These are phyloP conservation scores for Linnemannia schmuckeri DNA, from an alignment of 192 early-diverging fungal genomes.

Conservation along the genomic window DNA sequence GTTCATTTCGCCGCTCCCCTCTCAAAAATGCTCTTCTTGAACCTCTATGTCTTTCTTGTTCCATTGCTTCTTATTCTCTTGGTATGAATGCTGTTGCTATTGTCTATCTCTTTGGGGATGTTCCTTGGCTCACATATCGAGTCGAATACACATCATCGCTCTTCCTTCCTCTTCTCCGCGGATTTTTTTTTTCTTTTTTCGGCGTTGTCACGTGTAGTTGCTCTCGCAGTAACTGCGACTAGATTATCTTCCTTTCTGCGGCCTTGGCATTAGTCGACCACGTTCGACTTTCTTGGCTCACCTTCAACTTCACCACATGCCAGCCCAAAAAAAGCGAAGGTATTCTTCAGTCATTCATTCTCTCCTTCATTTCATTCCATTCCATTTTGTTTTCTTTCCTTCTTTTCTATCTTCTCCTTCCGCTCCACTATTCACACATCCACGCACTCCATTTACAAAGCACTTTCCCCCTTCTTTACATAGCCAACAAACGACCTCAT, in stretches of 20 bases:
- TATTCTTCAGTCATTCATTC: neutral
- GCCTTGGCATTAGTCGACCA: neutral
- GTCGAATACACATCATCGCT: neutral
- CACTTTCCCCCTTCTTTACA: neutral
- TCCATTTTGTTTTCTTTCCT: no score
- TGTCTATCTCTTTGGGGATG: no score
- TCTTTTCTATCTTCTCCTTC: neutral
- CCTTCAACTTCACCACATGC: neutral
- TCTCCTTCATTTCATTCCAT: neutral
- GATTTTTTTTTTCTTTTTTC: slow-evolving; percentile 4
- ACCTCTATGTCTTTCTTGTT: no score
- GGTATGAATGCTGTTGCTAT: no score
- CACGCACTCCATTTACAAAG: neutral
- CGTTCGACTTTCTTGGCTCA: slow-evolving; percentile 1
- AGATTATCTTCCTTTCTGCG: neutral
- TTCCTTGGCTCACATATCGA: no score
- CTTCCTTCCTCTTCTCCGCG: neutral
- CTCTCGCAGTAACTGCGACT: neutral
- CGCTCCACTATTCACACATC: neutral
- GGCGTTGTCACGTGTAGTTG: neutral
- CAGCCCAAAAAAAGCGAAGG: neutral
- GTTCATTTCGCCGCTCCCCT: no score
- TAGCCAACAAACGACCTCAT: no score
- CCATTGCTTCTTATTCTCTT: no score
- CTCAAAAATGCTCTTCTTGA: no score